phyloP scores from a whole-genome alignment of 306 rosid genomes.

The Coriaria nepalensis region DNA sequence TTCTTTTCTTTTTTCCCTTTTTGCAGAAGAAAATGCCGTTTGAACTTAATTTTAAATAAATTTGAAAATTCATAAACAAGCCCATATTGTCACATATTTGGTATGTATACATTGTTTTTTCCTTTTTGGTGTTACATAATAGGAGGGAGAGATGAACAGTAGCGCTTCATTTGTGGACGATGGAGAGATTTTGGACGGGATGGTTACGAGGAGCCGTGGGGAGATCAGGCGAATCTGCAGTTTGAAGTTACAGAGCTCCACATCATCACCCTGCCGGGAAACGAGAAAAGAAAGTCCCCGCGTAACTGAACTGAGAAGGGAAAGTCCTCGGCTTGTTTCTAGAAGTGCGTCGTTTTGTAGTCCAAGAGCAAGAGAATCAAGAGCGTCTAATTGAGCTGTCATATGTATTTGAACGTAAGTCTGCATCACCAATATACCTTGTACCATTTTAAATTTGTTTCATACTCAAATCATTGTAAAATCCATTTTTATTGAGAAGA shows the following conservation, averaged over 20 bases:
- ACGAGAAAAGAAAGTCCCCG: slow-evolving; percentile 25
- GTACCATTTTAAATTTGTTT: no score
- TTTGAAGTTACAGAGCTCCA: slow-evolving; percentile 28
- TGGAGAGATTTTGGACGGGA: slow-evolving; percentile 52
- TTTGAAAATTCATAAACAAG: no score
- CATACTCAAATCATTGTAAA: no score
- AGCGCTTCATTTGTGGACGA: slow-evolving; percentile 40
- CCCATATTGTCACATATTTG: no score
- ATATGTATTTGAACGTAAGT: no score
- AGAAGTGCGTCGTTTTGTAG: slow-evolving; percentile 25
- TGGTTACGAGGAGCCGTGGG: slow-evolving; percentile 49
- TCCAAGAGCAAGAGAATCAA: slow-evolving; percentile 27
- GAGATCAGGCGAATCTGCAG: slow-evolving; percentile 50
- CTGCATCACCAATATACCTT: no score
- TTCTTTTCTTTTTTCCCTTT: no score
- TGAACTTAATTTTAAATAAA: no score
- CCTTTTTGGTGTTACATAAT: slow-evolving; percentile 5
- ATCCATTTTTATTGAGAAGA: no score
- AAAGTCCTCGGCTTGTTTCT: slow-evolving; percentile 23
- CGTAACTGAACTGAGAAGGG: slow-evolving; percentile 19
- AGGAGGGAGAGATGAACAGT: slow-evolving; percentile 42
- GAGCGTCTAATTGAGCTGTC: slow-evolving; percentile 12
- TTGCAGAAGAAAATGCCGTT: no score
- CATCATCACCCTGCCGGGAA: slow-evolving; percentile 24
- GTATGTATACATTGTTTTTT: no score